These are phyloP conservation scores for Fusarium sp. DNA, from an alignment of 2,329 filamentous ascomycete genomes.

Conservation along the genomic window DNA sequence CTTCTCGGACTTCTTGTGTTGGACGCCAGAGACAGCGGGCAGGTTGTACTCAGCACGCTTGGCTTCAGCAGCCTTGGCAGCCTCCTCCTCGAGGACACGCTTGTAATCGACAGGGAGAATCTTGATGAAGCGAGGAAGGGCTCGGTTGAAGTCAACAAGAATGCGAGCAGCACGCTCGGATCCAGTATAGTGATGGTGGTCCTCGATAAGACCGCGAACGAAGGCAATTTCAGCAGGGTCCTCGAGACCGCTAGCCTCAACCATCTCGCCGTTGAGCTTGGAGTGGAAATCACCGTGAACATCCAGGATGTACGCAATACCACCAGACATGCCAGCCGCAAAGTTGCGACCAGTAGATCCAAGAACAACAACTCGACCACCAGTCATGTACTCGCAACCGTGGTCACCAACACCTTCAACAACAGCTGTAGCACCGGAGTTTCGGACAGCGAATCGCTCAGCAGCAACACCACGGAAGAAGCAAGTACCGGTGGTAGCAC, in stretches of 20 bases:
- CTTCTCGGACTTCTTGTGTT: constrained; percentile 73
- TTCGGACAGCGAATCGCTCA: constrained; percentile 95
- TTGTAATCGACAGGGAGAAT: constrained; percentile 96
- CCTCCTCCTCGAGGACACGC: constrained; percentile 88
- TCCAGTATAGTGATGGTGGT: constrained; percentile 97
- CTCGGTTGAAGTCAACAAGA: constrained; percentile 93
- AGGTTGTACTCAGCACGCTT: constrained; percentile 88
- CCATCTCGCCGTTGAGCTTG: constrained; percentile 98
- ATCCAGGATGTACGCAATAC: constrained; percentile 95
- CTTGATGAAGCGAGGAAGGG: constrained; percentile 91
- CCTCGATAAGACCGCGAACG: constrained; percentile 90
- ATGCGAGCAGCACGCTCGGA: constrained; percentile 94
- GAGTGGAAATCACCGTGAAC: constrained; percentile 88
- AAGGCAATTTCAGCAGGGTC: constrained; percentile 92
- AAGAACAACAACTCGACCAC: constrained; percentile 88
- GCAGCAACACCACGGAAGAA: constrained; percentile 98
- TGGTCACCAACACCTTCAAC: constrained; percentile 97
- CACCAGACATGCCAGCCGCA: constrained; percentile 97
- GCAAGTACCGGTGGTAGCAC: constrained; percentile 89
- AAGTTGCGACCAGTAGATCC: constrained; percentile 96
- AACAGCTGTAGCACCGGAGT: constrained; percentile 95
- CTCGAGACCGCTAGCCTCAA: constrained; percentile 86
- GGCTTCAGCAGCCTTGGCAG: constrained; percentile 84
- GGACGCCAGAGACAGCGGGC: constrained; percentile 78
- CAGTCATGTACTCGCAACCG: constrained; percentile 99